Evolutionary conservation across 768 basidiomycete genomes (phyloP), one percentile per base, ranked within the genome.

Genomic region (Pisolithus marmoratus): DNA sequence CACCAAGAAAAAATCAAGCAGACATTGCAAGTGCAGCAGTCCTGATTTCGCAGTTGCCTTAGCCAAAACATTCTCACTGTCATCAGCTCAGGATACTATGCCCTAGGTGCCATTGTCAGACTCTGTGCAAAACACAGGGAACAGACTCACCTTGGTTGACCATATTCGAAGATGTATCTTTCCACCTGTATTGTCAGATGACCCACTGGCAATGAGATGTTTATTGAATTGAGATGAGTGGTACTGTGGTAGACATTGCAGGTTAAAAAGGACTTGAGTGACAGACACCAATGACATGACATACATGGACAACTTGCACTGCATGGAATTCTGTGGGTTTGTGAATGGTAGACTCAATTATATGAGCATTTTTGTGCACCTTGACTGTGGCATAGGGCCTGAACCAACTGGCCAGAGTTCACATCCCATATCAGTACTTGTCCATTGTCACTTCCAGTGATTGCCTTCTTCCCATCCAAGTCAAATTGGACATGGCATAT

Each of bases 341-440:
- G 17, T 12, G 15, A 24, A 11, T n/a, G 23, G 17, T 12, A 38
- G 17, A 19, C 8, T 23, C 46, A 22, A 38, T 15, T 8, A 8
- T 8, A 12, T 20, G 31, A 20, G 6, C 15, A 23, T 17, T 17
- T 48, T 12, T 12, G 5, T 1, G 1, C 14, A 50, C 49, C 49
- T 42, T 42, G 19, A 15, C 38, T n/a, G 20, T 50, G 49, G 9
- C 14, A 8, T 12, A 50, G 38, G 2, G 26, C 38, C 26, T 50
- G 49, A 5, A 26, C 19, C 14, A 15, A 34, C 23, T 26, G 20
- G 12, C 49, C 49, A 5, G 38, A 42, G 22, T 5, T n/a, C 11
- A 41, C 19, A 22, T 50, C 49, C 49, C 49, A 50, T 14, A 50
- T 15, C 15, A 40, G n/a, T 19, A 50, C 49, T 41, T 50, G 38